Conservation (phyloP, 306 rosid genomes). For the Gillenia trifoliata region DNA sequence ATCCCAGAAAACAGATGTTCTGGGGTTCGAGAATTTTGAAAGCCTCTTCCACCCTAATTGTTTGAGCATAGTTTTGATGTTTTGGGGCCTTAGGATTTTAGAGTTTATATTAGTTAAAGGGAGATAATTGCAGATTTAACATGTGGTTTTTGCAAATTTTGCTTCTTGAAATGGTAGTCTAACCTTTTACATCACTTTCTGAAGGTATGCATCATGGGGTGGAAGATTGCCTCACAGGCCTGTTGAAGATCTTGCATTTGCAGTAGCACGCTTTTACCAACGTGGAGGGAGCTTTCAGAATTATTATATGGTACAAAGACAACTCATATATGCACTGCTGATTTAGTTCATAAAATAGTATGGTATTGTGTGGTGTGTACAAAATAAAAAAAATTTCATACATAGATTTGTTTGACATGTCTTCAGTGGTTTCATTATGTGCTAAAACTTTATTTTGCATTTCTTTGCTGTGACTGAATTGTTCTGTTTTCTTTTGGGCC, state of each 20-base stretch:
- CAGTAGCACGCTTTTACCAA: constrained; percentile 91
- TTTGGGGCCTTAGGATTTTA: neutral
- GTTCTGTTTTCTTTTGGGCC: neutral
- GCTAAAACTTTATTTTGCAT: neutral
- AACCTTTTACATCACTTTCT: constrained; percentile 25
- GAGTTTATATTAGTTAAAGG: neutral
- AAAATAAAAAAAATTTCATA: neutral
- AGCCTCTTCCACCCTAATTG: too few relatives aligned
- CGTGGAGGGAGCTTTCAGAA: constrained; percentile 97
- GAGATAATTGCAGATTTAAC: neutral
- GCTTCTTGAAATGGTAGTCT: constrained; percentile 5
- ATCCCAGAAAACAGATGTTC: too few relatives aligned
- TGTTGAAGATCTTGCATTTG: constrained; percentile 95
- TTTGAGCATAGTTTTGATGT: too few relatives aligned
- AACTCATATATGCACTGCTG: constrained; percentile 5
- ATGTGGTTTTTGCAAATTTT: neutral
- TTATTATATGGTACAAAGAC: constrained; percentile 77
- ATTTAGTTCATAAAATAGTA: constrained; percentile 6
- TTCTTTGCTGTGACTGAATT: neutral
- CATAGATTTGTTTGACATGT: neutral
- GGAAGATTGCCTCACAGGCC: constrained; percentile 89
- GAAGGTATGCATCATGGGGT: constrained; percentile 89
- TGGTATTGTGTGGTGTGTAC: neutral
- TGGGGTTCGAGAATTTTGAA: too few relatives aligned
- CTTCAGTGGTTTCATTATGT: neutral